Evolutionary conservation across 192 early-diverging fungal genomes (phyloP), one percentile per base, ranked within the genome.

Genomic region (Phlyctochytrium bullatum): DNA sequence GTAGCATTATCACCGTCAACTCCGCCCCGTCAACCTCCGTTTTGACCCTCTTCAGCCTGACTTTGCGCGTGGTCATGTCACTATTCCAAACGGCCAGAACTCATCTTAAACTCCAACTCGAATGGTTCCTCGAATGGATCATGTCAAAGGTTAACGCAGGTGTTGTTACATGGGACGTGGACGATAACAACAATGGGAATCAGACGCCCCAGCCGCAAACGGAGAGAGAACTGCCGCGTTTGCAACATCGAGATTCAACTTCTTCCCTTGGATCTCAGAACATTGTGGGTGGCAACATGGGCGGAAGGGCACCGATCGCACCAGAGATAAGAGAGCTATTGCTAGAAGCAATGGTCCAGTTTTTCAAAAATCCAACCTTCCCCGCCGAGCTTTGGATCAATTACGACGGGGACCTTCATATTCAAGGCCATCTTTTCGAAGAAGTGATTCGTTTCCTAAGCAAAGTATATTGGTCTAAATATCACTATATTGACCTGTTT

Each of bases 311-410:
- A 34, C 59, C 76, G n/a, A 77, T 91, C 4, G 84, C 83, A 2
- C 87, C 86, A 4, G 94, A 98, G 76, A 89, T 90, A 0, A 88
- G 95, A 12, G 92, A 95, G 53, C 73, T 96, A 52, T 68, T 96
- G 34, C 61, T 97, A 2, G 96, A 98, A 68, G 88, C 88, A 35
- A 64, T 94, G 20, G 68, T 84, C 0, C 90, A 84, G 70, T 85
- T 92, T 63, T 88, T 85, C 29, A 75, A 91, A 58, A 83, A 87
- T 47, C 87, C 92, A 17, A 83, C 85, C 0, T 89, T 95, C 56
- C 81, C 92, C 74, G 81, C 86, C 0, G 94, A 97, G 64, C 79
- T 99, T 34, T 99, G 94, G 88, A 85, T 94, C 59, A 93, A 95
- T 74, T 97, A 92, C 73, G 97, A 99, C 74, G 92, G 93, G 61